Base-by-base conservation (phyloP, 2,329 filamentous ascomycete genomes). In the Aureobasidium sp. region DNA sequence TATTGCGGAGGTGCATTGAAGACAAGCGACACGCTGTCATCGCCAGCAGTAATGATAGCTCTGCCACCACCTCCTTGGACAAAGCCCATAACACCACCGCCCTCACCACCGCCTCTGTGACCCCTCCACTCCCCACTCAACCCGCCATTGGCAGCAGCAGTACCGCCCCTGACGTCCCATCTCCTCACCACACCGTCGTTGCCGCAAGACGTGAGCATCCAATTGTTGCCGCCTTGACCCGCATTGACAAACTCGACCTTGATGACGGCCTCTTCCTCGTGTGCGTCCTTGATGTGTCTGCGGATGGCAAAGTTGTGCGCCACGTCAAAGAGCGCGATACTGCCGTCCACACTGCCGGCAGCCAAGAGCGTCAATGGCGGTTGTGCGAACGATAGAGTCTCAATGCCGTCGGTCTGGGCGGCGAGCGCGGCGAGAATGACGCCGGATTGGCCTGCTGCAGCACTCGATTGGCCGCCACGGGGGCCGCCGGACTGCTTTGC, bases 111-210 rank as follows among this genome's bases (percentile, higher is more conserved):
- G 34, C 92, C 87, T 68, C 90, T 75, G 73, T 99, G 94, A 0
- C 94, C 94, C 74, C 83, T 91, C 92, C 92, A 97, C 76, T 97
- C 92, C 66, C 87, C 88, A 27, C 90, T 77, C 58, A 96, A 77
- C 0, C 90, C 91, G 58, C 86, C 85, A 9, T 81, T 84, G 1
- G 84, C 85, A 0, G 83, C 84, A 1, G 83, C 81, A 1, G 85
- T 89, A 8, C 87, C 86, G 61, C 86, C 87, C 48, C 87, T 76
- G 5, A 84, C 80, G 75, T 99, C 93, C 94, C 94, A 99, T 64
- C 92, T 81, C 70, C 90, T 82, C 22, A 99, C 85, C 0, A 92
- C 91, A 20, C 94, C 93, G 70, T 99, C 94, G 82, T 97, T 90
- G 9, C 94, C 94, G 67, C 87, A 92, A 66, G 86, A 90, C 1